Base-by-base conservation (phyloP, 2,329 filamentous ascomycete species). In the Arthroderma uncinatum region DNA sequence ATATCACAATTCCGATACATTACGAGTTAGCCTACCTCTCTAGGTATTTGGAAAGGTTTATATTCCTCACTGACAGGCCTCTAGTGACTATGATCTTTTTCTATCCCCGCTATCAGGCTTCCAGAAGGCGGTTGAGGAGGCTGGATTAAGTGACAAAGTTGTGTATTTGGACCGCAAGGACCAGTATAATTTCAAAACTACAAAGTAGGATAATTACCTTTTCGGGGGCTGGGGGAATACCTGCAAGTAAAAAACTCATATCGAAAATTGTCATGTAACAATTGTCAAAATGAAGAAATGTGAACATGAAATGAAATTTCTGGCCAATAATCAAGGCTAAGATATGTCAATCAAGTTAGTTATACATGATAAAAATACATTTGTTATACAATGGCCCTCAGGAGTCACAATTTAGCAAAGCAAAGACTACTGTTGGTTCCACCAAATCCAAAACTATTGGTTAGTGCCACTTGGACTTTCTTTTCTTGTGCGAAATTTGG, bases 391-490 rank as follows among this genome's bases (percentile, higher is more conserved):
- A 42, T 5, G 6, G 33, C 6, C 16, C 23, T 9, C 19, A n/a
- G 2, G 8, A 8, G 19, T 6, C 33, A 23, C 52, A 64, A 64
- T 55, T 63, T 66, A 4, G 68, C 64, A 65, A 97, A 92, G 55
- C 90, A 90, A 37, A 98, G 75, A 56, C 84, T 90, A 42, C 92
- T 91, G 74, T 98, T 98, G 1, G 92, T 97, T 14, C 93, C 93
- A 9, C 93, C 93, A 74, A 98, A 98, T 0, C 93, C 93, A 73
- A 98, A 98, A 69, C 92, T 97, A 67, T 98, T 98, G 2, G 89
- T 93, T 58, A 98, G 65, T 4, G 87, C 88, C 21, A 92, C 85
- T 58, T 82, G 75, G 9, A 97, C 82, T 1, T 77, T 68, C 62
- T 82, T 84, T 55, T 86, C 71, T 70, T 96, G 91, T 0, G 89